Percentiles rank a stretch among this genome's conserved stretches.
Evolutionary conservation across 495 filamentous ascomycete species (phyloP).

Genomic region (Penicillium nucicola): DNA sequence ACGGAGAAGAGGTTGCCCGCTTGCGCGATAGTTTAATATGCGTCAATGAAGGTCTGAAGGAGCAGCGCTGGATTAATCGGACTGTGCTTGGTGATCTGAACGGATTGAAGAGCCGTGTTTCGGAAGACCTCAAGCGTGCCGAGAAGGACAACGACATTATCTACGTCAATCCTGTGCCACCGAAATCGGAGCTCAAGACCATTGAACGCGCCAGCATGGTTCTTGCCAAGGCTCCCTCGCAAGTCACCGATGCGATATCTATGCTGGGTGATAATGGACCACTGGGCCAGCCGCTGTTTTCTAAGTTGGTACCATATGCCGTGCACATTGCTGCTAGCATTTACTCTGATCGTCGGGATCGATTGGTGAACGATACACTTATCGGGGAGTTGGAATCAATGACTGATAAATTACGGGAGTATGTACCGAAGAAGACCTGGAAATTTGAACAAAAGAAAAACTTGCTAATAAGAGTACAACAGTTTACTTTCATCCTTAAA

Average conservation of each 20-base stretch:
- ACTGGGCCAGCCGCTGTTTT: slow-evolving; percentile 81
- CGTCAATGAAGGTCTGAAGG: slow-evolving; percentile 83
- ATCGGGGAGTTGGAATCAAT: slow-evolving; percentile 81
- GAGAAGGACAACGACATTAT: slow-evolving; percentile 97
- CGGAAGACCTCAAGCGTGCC: slow-evolving; percentile 84
- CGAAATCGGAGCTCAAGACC: slow-evolving; percentile 81
- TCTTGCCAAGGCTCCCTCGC: slow-evolving; percentile 69
- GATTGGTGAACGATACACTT: slow-evolving; percentile 79
- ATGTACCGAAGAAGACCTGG: slow-evolving; percentile 13
- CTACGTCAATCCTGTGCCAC: slow-evolving; percentile 79
- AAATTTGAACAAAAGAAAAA: background rate
- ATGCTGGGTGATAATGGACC: slow-evolving; percentile 75
- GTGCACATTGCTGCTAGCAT: slow-evolving; percentile 94
- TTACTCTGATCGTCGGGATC: slow-evolving; percentile 87
- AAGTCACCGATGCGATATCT: slow-evolving; percentile 75
- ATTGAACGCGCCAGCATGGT: slow-evolving; percentile 91
- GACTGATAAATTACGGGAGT: slow-evolving; percentile 75
- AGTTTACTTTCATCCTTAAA: slow-evolving; percentile 76
- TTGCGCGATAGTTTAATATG: slow-evolving; percentile 77
- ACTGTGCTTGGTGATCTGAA: slow-evolving; percentile 79
- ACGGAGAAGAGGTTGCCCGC: slow-evolving; percentile 92
- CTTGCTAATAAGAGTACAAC: slow-evolving; percentile 9
- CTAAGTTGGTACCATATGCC: slow-evolving; percentile 90
- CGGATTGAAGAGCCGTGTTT: slow-evolving; percentile 74
- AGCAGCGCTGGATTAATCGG: slow-evolving; percentile 81